A percentile compares a stretch with the other conserved stretches of the same genome.
Evolutionary conservation across 768 basidiomycete genomes (phyloP).

Genomic region (Naematelia encephala): DNA sequence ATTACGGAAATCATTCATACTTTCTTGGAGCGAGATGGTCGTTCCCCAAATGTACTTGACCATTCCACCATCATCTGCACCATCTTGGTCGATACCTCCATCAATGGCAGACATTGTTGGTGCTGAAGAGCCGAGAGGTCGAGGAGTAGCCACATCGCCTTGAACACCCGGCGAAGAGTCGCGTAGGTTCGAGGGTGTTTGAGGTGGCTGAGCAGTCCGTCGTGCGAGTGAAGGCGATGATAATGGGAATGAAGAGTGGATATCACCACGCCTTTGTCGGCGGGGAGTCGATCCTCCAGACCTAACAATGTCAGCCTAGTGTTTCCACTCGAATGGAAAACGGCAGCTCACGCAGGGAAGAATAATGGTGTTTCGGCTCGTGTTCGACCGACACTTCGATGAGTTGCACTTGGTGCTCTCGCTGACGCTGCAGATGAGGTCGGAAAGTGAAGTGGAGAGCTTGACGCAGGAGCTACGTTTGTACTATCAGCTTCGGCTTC

Average conservation of each 20-base stretch:
- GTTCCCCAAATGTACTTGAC: constrained; percentile 92
- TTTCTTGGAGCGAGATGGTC: constrained; percentile 83
- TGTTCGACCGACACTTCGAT: constrained; percentile 2
- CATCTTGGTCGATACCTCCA: constrained; percentile 48
- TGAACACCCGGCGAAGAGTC: constrained; percentile 18
- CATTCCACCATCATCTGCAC: constrained; percentile 59
- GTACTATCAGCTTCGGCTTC: background rate
- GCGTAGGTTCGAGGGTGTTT: constrained; percentile 61
- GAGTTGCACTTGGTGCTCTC: constrained; percentile 11
- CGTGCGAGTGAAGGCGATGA: constrained; percentile 53
- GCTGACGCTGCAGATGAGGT: constrained; percentile 21
- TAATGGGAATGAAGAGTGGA: constrained; percentile 75
- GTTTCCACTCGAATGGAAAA: background rate
- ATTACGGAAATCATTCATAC: constrained; percentile 83
- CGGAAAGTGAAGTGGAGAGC: constrained; percentile 40
- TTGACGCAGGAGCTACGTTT: constrained; percentile 24
- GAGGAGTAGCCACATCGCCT: constrained; percentile 18
- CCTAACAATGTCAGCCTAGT: constrained; percentile 20
- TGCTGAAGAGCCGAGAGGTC: constrained; percentile 51
- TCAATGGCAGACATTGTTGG: constrained; percentile 61
- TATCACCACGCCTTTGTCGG: constrained; percentile 78
- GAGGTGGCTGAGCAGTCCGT: constrained; percentile 47
- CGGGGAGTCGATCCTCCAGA: constrained; percentile 60
- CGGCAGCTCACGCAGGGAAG: constrained; percentile 52
- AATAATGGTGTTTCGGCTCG: constrained; percentile 51